Conservation (phyloP, 768 basidiomycete species). For the Trametes elegans region DNA sequence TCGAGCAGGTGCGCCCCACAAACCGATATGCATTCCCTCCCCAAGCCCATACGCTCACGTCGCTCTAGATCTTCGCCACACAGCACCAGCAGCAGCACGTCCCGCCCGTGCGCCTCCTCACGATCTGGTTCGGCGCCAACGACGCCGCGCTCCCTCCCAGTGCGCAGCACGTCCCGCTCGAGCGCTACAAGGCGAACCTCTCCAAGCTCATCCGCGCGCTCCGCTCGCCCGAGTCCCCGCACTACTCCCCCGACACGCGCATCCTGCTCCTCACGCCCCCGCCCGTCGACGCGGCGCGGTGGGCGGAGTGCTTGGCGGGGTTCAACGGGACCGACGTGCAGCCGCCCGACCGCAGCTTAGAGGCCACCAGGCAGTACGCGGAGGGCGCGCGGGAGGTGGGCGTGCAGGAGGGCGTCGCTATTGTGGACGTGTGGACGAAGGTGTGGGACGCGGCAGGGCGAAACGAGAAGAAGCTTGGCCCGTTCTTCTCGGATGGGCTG, state of each 20-base stretch:
- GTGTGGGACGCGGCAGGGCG: constrained; percentile 71
- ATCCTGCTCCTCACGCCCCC: constrained; percentile 87
- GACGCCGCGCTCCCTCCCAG: constrained; percentile 69
- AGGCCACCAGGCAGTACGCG: constrained; percentile 66
- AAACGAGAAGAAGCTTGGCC: constrained; percentile 48
- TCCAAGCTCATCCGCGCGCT: constrained; percentile 59
- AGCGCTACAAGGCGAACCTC: constrained; percentile 64
- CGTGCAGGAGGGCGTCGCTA: constrained; percentile 48
- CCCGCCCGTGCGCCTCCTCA: constrained; percentile 66
- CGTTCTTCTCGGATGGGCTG: constrained; percentile 70
- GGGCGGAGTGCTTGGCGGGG: constrained; percentile 45
- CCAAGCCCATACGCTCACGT: not conserved
- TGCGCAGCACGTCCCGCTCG: constrained; percentile 77
- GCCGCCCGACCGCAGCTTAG: constrained; percentile 58
- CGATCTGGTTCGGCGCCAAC: constrained; percentile 90
- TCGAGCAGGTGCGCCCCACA: constrained; percentile 60
- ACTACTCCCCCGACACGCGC: constrained; percentile 71
- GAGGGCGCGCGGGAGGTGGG: constrained; percentile 68
- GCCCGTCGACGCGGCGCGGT: constrained; percentile 67
- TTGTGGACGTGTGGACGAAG: constrained; percentile 72
- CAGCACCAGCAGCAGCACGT: constrained; percentile 43
- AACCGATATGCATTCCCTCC: not conserved
- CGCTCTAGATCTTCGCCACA: constrained; percentile 55
- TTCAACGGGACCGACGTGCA: constrained; percentile 44
- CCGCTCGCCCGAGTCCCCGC: constrained; percentile 56